phyloP scores from a whole-genome alignment of 306 rosid species.

The Prunus kanzakura region DNA sequence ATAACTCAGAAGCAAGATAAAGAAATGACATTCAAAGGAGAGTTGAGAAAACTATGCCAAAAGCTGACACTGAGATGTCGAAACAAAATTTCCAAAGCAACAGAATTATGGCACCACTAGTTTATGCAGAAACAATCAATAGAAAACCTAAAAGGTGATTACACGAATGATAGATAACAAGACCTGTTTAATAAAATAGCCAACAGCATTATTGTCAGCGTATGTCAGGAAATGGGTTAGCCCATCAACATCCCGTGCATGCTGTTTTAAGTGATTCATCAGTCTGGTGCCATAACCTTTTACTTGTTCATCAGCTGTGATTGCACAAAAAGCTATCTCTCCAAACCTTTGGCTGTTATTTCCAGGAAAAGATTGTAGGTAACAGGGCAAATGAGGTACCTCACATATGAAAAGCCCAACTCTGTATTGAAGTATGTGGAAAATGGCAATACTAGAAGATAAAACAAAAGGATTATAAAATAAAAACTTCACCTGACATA shows the following conservation, averaged over 20 bases:
- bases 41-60: background rate
- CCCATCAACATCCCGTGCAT: slow-evolving; percentile 90
- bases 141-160: slow-evolving; percentile 5
- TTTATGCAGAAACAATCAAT: slow-evolving; percentile 5
- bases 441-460: background rate
- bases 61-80: background rate
- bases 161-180: slow-evolving; percentile 5
- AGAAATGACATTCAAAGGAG: background rate
- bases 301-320: slow-evolving; percentile 95
- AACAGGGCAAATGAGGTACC: slow-evolving; percentile 1
- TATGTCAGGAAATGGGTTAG: slow-evolving; percentile 95
- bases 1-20: background rate
- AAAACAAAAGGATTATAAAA: background rate
- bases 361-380: slow-evolving; percentile 19
- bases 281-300: slow-evolving; percentile 95
- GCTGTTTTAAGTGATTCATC: slow-evolving; percentile 95
- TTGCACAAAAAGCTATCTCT: slow-evolving; percentile 96
- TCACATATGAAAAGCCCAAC: background rate
- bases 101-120: slow-evolving; percentile 5
- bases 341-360: slow-evolving; percentile 80
- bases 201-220: slow-evolving; percentile 99
- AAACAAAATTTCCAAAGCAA: slow-evolving; percentile 8
- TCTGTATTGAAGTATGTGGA: background rate
- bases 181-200: slow-evolving; percentile 97
- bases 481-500: slow-evolving; percentile 56